phyloP scores from a whole-genome alignment of 352 stramenopile species.

The Pythium aquatile region DNA sequence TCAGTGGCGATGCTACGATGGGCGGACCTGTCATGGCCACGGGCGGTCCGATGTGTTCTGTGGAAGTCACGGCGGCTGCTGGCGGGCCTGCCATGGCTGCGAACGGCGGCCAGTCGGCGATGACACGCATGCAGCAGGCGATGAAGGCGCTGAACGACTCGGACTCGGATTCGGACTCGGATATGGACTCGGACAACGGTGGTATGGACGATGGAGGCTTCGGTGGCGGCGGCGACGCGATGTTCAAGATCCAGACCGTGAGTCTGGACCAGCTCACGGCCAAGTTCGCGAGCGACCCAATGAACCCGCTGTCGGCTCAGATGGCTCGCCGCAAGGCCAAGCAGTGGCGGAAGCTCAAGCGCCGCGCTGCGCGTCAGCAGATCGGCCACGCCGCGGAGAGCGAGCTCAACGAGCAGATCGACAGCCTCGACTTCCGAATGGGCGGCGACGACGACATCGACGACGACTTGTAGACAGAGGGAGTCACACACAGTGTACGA shows the following conservation, averaged over 20 bases:
- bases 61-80: slow-evolving; percentile 28
- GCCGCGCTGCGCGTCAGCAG: slow-evolving; percentile 55
- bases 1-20: slow-evolving; percentile 7
- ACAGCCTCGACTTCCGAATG: slow-evolving; percentile 46
- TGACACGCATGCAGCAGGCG: slow-evolving; percentile 31
- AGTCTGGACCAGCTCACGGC: slow-evolving; percentile 39
- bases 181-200: slow-evolving; percentile 36
- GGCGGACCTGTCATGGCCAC: neutral
- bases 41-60: slow-evolving; percentile 45
- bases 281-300: slow-evolving; percentile 55
- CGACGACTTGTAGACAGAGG: slow-evolving; percentile 21
- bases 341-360: slow-evolving; percentile 76
- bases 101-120: slow-evolving; percentile 16
- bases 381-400: slow-evolving; percentile 49
- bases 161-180: slow-evolving; percentile 55
- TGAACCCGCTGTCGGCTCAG: slow-evolving; percentile 59
- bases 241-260: slow-evolving; percentile 27
- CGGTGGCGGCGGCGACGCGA: slow-evolving; percentile 12
- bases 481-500: neutral
- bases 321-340: slow-evolving; percentile 65
- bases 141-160: slow-evolving; percentile 47
- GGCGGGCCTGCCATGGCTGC: slow-evolving; percentile 3
- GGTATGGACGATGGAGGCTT: slow-evolving; percentile 26
- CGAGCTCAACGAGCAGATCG: slow-evolving; percentile 60
- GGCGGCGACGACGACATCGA: slow-evolving; percentile 24